These are phyloP conservation scores for Kentomonas sorsogonicus DNA, from an alignment of 208 protist genomes.

Conservation along the genomic window DNA sequence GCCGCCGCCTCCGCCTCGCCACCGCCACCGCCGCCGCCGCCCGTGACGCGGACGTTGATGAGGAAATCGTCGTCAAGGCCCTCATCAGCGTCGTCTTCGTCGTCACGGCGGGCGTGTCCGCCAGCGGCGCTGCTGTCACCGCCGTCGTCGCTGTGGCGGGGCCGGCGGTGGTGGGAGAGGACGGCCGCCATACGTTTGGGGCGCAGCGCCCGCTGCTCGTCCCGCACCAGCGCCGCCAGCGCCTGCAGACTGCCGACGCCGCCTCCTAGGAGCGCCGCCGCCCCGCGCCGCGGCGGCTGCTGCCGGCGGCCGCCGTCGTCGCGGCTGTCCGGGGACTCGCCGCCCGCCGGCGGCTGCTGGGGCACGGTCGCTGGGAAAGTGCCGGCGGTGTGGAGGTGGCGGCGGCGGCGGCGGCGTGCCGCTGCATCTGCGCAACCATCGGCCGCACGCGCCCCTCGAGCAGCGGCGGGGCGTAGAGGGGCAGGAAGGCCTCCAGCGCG, in stretches of 20 bases:
- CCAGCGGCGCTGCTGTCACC: constrained; percentile 7
- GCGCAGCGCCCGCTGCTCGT: constrained; percentile 39
- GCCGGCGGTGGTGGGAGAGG: constrained; percentile 18
- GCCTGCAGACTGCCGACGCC: constrained; percentile 60
- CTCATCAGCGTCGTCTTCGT: constrained; percentile 15
- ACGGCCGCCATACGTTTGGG: constrained; percentile 53
- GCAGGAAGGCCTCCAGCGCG: constrained; percentile 79
- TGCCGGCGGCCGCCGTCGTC: too few species aligned
- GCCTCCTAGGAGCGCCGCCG: constrained; percentile 41
- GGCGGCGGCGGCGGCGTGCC: constrained; percentile 18
- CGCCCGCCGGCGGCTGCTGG: not conserved
- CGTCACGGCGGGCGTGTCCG: constrained; percentile 3
- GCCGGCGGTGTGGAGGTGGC: not conserved
- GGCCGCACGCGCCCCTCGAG: constrained; percentile 36
- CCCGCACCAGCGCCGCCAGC: constrained; percentile 27
- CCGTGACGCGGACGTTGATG: constrained; percentile 54
- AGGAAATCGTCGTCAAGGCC: constrained; percentile 55
- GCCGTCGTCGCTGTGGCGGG: constrained; percentile 3
- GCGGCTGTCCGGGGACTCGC: too few species aligned
- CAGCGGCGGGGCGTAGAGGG: constrained; percentile 39
- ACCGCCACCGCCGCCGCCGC: constrained; percentile 7
- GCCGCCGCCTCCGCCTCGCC: constrained; percentile 5
- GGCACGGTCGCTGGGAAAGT: not conserved
- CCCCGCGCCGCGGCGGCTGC: constrained; percentile 38
- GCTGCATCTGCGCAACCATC: constrained; percentile 36